phyloP scores from a whole-genome alignment of 2,329 filamentous ascomycete genomes.

The Aureobasidium mangrovei region DNA sequence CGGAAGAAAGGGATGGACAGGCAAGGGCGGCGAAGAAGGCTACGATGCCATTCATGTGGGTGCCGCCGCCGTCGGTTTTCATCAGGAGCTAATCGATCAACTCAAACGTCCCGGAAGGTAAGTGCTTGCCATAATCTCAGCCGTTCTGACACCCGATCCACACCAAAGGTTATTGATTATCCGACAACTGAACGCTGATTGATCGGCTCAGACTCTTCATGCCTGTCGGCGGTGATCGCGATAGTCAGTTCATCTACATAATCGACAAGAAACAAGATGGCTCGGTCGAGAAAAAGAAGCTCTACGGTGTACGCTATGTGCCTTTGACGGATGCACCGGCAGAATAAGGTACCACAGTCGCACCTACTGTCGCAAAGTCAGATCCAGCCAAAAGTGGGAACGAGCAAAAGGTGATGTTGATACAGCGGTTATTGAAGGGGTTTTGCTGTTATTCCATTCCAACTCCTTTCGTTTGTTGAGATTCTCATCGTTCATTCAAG shows the following conservation, averaged over 20 bases:
- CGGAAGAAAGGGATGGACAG: conserved; percentile 38
- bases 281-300: conserved; percentile 48
- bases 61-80: conserved; percentile 68
- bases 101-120: conserved; percentile 64
- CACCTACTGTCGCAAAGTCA: background rate
- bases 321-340: conserved; percentile 62
- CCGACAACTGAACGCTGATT: conserved; percentile 12
- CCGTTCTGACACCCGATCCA: background rate
- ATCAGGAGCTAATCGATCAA: conserved; percentile 65
- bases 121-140: conserved; percentile 14
- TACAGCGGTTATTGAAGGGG: too few relatives aligned
- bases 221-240: conserved; percentile 53
- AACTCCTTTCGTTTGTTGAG: too few relatives aligned
- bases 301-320: conserved; percentile 69
- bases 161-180: background rate
- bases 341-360: conserved; percentile 9
- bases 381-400: background rate
- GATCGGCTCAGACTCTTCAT: conserved; percentile 56
- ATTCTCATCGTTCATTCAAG: background rate
- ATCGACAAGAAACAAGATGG: conserved; percentile 64
- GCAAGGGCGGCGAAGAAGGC: conserved; percentile 40
- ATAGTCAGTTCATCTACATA: conserved; percentile 60
- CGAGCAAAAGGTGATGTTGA: too few relatives aligned
- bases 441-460: too few relatives aligned
- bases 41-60: conserved; percentile 97